These are phyloP conservation scores for Solanum boliviense DNA, from an alignment of 257 asterid species.

Conservation along the genomic window DNA sequence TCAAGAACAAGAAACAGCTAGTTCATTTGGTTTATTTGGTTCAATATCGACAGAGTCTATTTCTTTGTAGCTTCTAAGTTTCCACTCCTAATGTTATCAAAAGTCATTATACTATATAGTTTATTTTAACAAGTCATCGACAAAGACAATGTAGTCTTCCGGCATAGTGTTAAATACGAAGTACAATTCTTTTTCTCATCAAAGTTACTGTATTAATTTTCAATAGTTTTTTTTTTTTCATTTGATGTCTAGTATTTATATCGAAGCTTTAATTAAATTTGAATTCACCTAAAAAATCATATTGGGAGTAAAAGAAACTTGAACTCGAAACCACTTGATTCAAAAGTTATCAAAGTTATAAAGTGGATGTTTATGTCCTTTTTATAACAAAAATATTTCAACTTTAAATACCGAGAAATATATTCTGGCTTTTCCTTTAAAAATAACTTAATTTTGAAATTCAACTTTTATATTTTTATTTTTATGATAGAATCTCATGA, in stretches of 20 bases:
- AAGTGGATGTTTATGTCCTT: too few species aligned
- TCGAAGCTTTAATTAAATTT: rapidly evolving
- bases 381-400: too few species aligned
- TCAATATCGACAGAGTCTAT: background rate
- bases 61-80: background rate
- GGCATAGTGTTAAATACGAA: background rate
- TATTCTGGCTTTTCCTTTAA: rapidly evolving
- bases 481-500: background rate
- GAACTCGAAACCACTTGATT: rapidly evolving
- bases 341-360: background rate
- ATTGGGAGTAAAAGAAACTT: too few species aligned
- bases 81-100: background rate
- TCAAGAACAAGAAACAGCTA: background rate
- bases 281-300: too few species aligned
- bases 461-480: background rate
- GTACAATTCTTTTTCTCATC: background rate
- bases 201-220: background rate
- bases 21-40: background rate
- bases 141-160: background rate
- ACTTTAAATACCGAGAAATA: too few species aligned
- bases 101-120: background rate
- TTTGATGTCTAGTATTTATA: rapidly evolving
- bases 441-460: too few species aligned
- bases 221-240: too few species aligned
- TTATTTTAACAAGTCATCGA: background rate